These are phyloP conservation scores for Umbellularia californica DNA, from an alignment of 164 flowering plant species.

Conservation along the genomic window DNA sequence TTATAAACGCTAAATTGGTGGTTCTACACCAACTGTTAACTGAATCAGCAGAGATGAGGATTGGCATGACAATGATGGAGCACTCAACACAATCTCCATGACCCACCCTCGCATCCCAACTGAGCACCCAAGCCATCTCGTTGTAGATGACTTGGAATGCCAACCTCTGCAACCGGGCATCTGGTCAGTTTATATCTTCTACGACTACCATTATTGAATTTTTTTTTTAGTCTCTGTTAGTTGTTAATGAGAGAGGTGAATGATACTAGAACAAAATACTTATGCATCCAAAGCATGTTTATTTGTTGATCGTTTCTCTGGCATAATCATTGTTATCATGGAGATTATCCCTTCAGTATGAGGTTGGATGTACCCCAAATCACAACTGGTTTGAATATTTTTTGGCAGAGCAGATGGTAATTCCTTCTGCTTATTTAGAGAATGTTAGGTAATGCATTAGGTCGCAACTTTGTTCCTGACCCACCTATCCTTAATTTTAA, in stretches of 20 bases:
- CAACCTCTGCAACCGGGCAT: conserved; percentile 84
- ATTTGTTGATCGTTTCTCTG: not conserved
- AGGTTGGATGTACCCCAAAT: not conserved
- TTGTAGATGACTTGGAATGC: conserved; percentile 68
- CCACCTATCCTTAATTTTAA: too few species aligned
- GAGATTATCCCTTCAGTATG: not conserved
- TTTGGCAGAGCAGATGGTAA: not conserved
- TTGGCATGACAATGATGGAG: conserved; percentile 99
- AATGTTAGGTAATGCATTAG: too few species aligned
- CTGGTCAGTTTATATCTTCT: conserved; percentile 37
- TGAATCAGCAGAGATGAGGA: conserved; percentile 78
- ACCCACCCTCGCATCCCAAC: conserved; percentile 90
- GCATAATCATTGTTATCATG: not conserved
- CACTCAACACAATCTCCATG: conserved; percentile 93
- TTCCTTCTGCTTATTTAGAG: too few species aligned
- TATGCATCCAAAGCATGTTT: not conserved
- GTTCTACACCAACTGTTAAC: not conserved
- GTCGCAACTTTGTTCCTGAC: too few species aligned
- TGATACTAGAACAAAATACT: not conserved
- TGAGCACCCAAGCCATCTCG: conserved; percentile 72
- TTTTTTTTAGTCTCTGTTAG: not conserved
- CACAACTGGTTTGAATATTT: not conserved
- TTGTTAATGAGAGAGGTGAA: not conserved
- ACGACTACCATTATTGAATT: not conserved
- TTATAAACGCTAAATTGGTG: not conserved